Conservation (phyloP, 2,329 filamentous ascomycete species). For the Teratosphaeria zuluensis region DNA sequence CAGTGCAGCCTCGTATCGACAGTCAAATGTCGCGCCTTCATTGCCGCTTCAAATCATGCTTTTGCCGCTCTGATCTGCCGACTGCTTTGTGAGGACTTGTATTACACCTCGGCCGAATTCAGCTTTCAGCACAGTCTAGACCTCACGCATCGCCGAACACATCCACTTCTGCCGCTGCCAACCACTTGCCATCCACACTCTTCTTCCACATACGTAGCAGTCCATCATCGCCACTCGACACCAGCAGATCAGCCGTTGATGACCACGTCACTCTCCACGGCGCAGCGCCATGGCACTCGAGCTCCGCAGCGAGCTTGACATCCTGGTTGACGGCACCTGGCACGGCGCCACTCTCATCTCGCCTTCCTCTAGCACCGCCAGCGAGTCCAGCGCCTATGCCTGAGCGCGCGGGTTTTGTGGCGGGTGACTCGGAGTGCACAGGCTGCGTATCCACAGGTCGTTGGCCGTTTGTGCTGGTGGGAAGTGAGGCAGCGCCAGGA, state of each 20-base stretch:
- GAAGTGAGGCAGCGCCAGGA: slow-evolving; percentile 40
- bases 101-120: neutral
- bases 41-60: neutral
- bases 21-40: neutral
- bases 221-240: slow-evolving; percentile 69
- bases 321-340: slow-evolving; percentile 59
- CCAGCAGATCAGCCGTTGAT: slow-evolving; percentile 54
- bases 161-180: slow-evolving; percentile 41
- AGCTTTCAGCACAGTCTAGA: neutral
- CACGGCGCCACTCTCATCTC: slow-evolving; percentile 43
- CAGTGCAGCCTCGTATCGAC: neutral
- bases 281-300: slow-evolving; percentile 58
- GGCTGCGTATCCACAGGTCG: neutral
- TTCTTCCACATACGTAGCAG: slow-evolving; percentile 43
- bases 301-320: slow-evolving; percentile 53
- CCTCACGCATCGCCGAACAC: slow-evolving; percentile 4
- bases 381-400: slow-evolving; percentile 47
- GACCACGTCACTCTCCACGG: slow-evolving; percentile 67
- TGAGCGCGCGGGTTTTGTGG: slow-evolving; percentile 29
- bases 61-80: neutral
- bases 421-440: neutral
- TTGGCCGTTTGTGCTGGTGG: slow-evolving; percentile 11
- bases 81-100: neutral
- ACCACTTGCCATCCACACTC: slow-evolving; percentile 38
- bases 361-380: slow-evolving; percentile 38